Conservation (phyloP, 2,329 filamentous ascomycete genomes). For the Ilyonectria sp. region DNA sequence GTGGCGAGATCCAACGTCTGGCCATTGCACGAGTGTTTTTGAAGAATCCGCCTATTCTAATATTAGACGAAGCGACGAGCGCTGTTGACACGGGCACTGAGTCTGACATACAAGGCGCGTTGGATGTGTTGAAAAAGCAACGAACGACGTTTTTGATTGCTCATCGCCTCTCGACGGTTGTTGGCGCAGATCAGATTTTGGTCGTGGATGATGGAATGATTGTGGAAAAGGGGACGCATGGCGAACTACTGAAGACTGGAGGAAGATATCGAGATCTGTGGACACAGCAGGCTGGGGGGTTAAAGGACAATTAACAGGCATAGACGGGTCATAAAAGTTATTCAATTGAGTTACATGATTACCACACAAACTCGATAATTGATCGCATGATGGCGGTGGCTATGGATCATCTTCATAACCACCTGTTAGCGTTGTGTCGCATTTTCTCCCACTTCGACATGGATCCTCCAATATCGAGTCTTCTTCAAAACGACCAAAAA, state of each 20-base stretch:
- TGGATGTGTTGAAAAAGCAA: conserved; percentile 61
- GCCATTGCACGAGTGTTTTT: conserved; percentile 60
- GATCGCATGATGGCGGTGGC: too few species aligned
- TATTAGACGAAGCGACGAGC: conserved; percentile 67
- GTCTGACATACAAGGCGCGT: conserved; percentile 60
- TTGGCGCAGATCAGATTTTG: conserved; percentile 66
- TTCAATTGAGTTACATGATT: too few species aligned
- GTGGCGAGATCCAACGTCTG: conserved; percentile 66
- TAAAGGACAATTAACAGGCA: not conserved
- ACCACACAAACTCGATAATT: too few species aligned
- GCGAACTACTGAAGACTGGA: conserved; percentile 60
- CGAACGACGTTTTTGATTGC: conserved; percentile 69
- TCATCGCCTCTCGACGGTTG: conserved; percentile 59
- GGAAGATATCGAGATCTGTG: conserved; percentile 69
- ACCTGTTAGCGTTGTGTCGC: too few species aligned
- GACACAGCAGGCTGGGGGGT: conserved; percentile 58
- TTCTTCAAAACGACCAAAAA: too few species aligned
- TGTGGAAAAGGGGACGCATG: conserved; percentile 66
- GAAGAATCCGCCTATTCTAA: conserved; percentile 47
- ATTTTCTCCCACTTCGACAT: too few species aligned
- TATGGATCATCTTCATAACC: too few species aligned
- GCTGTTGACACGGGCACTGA: conserved; percentile 63
- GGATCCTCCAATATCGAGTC: too few species aligned
- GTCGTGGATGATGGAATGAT: conserved; percentile 67
- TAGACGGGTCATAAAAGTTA: too few species aligned